These are phyloP conservation scores for Vigna reflexopilosa DNA, from an alignment of 306 rosid species.

Conservation along the genomic window DNA sequence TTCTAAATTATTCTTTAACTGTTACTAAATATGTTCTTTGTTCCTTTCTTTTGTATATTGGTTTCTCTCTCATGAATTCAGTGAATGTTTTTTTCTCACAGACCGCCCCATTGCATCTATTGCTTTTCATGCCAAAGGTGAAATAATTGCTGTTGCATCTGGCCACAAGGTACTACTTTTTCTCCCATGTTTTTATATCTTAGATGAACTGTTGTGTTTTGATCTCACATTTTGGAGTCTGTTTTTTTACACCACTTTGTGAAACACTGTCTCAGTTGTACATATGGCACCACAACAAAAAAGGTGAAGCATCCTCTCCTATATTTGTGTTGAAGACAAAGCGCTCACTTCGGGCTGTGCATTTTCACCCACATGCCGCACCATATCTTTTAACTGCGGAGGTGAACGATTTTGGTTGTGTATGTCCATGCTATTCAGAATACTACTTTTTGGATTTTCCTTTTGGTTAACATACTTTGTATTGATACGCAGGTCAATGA, in stretches of 20 bases:
- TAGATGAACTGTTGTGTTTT: conserved; percentile 29
- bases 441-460: conserved; percentile 15
- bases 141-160: conserved; percentile 93
- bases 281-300: conserved; percentile 89
- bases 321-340: conserved; percentile 82
- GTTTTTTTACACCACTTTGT: conserved; percentile 26
- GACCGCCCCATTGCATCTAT: conserved; percentile 97
- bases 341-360: conserved; percentile 95
- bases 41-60: conserved; percentile 23
- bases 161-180: conserved; percentile 85
- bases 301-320: conserved; percentile 85
- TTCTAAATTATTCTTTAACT: conserved; percentile 38
- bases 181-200: conserved; percentile 21
- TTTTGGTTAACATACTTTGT: conserved; percentile 35
- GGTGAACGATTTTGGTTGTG: conserved; percentile 53
- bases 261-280: conserved; percentile 67
- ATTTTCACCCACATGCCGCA: conserved; percentile 92
- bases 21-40: conserved; percentile 27
- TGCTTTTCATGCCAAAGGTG: conserved; percentile 96
- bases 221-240: background rate
- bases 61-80: conserved; percentile 25
- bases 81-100: conserved; percentile 46
- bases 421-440: conserved; percentile 12
- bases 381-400: conserved; percentile 97
- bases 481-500: conserved; percentile 82